Base-by-base conservation (phyloP, 1,284 basidiomycete species). In the Quambalaria eucalypti region DNA sequence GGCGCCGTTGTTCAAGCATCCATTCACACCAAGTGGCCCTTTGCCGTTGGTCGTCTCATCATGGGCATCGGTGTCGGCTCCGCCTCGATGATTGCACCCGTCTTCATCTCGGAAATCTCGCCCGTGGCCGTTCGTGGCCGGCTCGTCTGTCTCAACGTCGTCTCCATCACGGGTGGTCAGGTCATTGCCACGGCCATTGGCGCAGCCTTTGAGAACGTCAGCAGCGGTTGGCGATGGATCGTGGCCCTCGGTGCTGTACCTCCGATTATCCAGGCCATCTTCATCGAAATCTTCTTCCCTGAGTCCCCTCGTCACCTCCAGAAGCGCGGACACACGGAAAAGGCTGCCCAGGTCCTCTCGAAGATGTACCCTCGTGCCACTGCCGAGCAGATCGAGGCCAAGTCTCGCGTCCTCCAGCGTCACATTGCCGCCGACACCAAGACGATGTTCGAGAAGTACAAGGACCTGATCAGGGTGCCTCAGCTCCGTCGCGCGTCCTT, bases 131-230 rank as follows among this genome's bases (percentile, higher is more conserved):
- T 71, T 51, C 66, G 78, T 40, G 78, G 78, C 14, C 65, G 72
- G 1, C 62, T 78, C 26, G 77, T 78, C n/a, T 74, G 73, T 1
- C 69, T 76, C 50, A 73, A 78, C 59, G 69, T 66, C 28, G 65
- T 76, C 42, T 63, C 68, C 28, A 76, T 77, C 58, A 78, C 77
- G 2, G 72, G 71, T 40, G 77, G 77, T n/a, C 78, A 78, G 64
- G 76, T 78, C 39, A 50, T 76, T 46, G 65, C 71, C 0, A 76
- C 76, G 54, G 75, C 69, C 14, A 61, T 75, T 42, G 74, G 76
- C 38, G 64, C 64, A 14, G 64, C 51, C 4, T 64, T 66, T 28
- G 28, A 60, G 7, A 49, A 62, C 28, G 66, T 71, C 21, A 64
- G 62, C 6, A 50, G 66, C n/a, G 76, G 74, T 2, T 78, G 77